These are phyloP conservation scores for Darksidea phi DNA, from an alignment of 495 filamentous ascomycete species.

Conservation along the genomic window DNA sequence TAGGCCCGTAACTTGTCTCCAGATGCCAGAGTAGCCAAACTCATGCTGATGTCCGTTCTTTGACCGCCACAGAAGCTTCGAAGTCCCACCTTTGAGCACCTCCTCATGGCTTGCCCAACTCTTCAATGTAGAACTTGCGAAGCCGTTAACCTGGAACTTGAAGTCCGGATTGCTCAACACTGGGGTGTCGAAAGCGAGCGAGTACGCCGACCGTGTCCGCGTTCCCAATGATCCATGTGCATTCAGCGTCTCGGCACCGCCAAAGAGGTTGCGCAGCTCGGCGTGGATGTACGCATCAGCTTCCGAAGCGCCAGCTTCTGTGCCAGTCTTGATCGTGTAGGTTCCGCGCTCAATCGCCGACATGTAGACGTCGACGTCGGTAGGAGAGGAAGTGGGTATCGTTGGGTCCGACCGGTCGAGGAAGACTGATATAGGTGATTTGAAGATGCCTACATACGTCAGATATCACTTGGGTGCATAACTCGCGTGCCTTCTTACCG, in stretches of 20 bases:
- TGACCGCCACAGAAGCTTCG: slow-evolving; percentile 70
- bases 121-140: slow-evolving; percentile 79
- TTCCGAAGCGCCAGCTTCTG: slow-evolving; percentile 86
- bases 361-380: slow-evolving; percentile 76
- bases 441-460: slow-evolving; percentile 69
- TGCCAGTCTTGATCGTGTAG: slow-evolving; percentile 83
- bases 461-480: neutral
- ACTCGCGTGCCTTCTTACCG: slow-evolving; percentile 50
- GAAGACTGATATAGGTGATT: slow-evolving; percentile 75
- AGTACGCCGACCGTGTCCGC: slow-evolving; percentile 83
- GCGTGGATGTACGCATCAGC: slow-evolving; percentile 86
- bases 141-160: slow-evolving; percentile 68
- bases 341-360: slow-evolving; percentile 74
- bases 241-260: slow-evolving; percentile 85
- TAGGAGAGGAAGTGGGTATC: slow-evolving; percentile 58
- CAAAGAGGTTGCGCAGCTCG: slow-evolving; percentile 85
- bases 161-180: slow-evolving; percentile 79
- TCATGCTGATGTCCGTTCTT: slow-evolving; percentile 62
- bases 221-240: slow-evolving; percentile 84
- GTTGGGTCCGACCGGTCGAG: slow-evolving; percentile 65
- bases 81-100: slow-evolving; percentile 72
- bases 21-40: slow-evolving; percentile 72
- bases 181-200: slow-evolving; percentile 76
- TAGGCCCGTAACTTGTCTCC: slow-evolving; percentile 85
- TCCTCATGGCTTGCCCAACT: slow-evolving; percentile 93